Conservation (phyloP, 1,284 basidiomycete genomes). For the Irpex rosettiformis region DNA sequence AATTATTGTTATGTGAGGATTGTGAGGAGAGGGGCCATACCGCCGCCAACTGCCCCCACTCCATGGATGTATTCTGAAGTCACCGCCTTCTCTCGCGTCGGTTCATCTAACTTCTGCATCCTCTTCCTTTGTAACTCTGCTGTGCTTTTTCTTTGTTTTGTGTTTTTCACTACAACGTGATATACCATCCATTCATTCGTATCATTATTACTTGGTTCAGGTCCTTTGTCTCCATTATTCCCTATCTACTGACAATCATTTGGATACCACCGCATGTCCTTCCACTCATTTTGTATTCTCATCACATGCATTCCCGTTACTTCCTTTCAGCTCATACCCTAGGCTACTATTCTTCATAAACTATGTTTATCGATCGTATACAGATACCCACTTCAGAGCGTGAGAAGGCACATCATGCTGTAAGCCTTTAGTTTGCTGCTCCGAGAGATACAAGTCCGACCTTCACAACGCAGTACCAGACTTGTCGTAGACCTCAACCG, state of each 20-base stretch:
- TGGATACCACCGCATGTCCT: constrained; percentile 1
- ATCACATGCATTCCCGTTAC: not conserved
- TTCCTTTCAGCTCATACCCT: not conserved
- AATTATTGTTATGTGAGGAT: constrained; percentile 69
- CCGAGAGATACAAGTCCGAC: no score
- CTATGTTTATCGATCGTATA: not conserved
- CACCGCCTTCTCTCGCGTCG: not conserved
- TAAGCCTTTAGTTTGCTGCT: no score
- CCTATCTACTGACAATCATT: constrained; percentile 5
- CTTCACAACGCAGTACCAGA: not conserved
- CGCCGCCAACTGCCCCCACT: constrained; percentile 72
- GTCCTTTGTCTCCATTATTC: not conserved
- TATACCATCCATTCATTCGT: constrained; percentile 8
- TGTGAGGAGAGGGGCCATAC: constrained; percentile 73
- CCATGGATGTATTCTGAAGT: constrained; percentile 75
- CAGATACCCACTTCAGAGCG: not conserved
- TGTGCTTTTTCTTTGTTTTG: not conserved
- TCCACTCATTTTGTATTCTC: not conserved
- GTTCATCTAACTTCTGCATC: not conserved
- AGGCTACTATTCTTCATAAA: not conserved
- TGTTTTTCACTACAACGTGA: not conserved
- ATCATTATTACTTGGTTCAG: not conserved
- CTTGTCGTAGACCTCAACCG: not conserved
- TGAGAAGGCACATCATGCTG: no score
- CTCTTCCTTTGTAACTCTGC: not conserved